Conservation (phyloP, 2,329 filamentous ascomycete genomes). For the Neofusicoccum ribis region DNA sequence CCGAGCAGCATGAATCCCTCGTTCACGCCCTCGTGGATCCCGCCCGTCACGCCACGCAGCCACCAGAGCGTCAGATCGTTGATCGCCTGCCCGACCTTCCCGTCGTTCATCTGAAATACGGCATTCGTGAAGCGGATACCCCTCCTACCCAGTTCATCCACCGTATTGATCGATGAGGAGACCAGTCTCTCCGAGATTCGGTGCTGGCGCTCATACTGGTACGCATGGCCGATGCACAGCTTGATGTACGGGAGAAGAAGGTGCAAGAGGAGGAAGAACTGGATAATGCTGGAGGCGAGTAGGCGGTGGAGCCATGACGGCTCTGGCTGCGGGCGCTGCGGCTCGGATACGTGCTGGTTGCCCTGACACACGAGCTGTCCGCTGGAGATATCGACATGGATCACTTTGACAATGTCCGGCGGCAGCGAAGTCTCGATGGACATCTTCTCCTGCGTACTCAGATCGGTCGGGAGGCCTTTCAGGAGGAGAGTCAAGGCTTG, state of each 20-base stretch:
- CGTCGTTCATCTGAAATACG: slow-evolving; percentile 63
- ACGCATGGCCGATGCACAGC: slow-evolving; percentile 54
- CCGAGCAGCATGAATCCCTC: slow-evolving; percentile 47
- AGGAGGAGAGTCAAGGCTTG: slow-evolving; percentile 65
- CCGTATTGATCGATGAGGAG: slow-evolving; percentile 52
- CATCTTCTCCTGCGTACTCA: slow-evolving; percentile 56
- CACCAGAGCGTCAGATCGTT: slow-evolving; percentile 61
- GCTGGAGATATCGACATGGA: slow-evolving; percentile 25
- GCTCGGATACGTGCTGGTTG: slow-evolving; percentile 10
- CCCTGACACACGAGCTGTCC: slow-evolving; percentile 20
- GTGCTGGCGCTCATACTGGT: slow-evolving; percentile 66
- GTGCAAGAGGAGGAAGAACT: slow-evolving; percentile 60
- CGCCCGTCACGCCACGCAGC: slow-evolving; percentile 63
- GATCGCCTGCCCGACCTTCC: slow-evolving; percentile 61
- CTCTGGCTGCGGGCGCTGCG: slow-evolving; percentile 22
- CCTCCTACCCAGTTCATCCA: slow-evolving; percentile 55
- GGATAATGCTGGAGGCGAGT: slow-evolving; percentile 58
- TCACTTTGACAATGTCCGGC: slow-evolving; percentile 23
- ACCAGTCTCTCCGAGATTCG: slow-evolving; percentile 62
- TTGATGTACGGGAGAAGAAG: slow-evolving; percentile 63
- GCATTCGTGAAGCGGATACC: slow-evolving; percentile 55
- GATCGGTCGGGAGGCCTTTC: slow-evolving; percentile 60
- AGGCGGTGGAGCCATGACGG: slow-evolving; percentile 59
- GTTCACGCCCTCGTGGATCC: slow-evolving; percentile 64
- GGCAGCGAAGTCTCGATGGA: slow-evolving; percentile 57